Conservation (phyloP, 2,329 filamentous ascomycete species). For the Fusarium metavorans region DNA sequence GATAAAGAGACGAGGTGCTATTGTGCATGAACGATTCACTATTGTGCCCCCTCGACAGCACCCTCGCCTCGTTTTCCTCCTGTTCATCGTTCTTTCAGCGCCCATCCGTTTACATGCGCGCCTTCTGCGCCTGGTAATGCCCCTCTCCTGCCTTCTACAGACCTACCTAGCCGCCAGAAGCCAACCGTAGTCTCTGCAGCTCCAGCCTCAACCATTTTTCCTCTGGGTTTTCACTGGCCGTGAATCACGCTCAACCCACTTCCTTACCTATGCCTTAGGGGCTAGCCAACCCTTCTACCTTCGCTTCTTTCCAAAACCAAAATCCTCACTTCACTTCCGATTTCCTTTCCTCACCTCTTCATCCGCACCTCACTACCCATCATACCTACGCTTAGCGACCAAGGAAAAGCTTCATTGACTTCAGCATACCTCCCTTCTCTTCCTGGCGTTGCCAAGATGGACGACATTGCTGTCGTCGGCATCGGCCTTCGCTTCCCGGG, state of each 20-base stretch:
- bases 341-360: neutral
- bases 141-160: neutral
- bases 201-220: neutral
- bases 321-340: slow-evolving; percentile 1
- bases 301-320: slow-evolving; percentile 1
- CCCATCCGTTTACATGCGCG: neutral
- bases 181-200: neutral
- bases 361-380: neutral
- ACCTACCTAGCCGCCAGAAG: neutral
- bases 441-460: slow-evolving; percentile 36
- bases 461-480: slow-evolving; percentile 66
- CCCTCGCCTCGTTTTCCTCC: neutral
- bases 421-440: neutral
- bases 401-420: neutral
- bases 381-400: neutral
- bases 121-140: neutral
- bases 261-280: neutral
- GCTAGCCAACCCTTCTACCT: neutral
- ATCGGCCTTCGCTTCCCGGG: slow-evolving; percentile 65
- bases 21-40: neutral
- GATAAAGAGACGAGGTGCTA: neutral
- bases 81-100: neutral
- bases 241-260: neutral
- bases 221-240: neutral
- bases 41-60: neutral